Evolutionary conservation across 495 filamentous ascomycete species (phyloP), one percentile per base, ranked within the genome.

Genomic region (Pyronema omphalodes): DNA sequence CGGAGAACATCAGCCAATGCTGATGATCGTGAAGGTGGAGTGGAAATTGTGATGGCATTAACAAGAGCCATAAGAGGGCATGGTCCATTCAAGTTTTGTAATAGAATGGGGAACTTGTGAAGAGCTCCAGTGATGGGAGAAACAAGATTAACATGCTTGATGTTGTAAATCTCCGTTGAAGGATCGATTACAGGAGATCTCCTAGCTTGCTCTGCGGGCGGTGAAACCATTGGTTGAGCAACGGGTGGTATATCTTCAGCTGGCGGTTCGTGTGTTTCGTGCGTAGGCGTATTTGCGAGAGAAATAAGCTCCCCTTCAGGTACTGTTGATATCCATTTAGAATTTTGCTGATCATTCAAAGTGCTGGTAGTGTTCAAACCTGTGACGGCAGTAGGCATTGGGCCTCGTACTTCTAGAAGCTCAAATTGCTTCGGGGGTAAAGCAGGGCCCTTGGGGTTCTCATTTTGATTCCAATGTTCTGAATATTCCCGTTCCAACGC

Each of bases 11-110:
- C 82, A 3, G 86, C 74, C 37, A 98, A 76, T 7, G 80, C 80
- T 3, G 86, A 83, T 33, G 78, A 73, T 1, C 66, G 29, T 11
- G 73, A 72, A 7, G 76, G 71, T 23, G 80, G 78, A 1, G 87
- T 86, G 8, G 84, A 84, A 18, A 98, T 70, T 0, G 83, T 81
- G 18, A 98, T 72, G 0, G 88, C 88, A 65, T 98, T 98, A 51
- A 98, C 88, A 0, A 98, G 75, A 3, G 91, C 91, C 17, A 98
- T 78, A 6, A 96, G 70, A 7, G 91, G 91, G 62, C 91, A 98
- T 9, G 91, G 91, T 1, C 89, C 89, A 63, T 98, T 95, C 44
- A 79, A 77, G 56, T 94, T 95, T 62, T 98, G 89, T 3, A 89
- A 78, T 19, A 98, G 71, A 37, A 95, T 82, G 1, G 91, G 88